These are phyloP conservation scores for Xylariaceae sp. DNA, from an alignment of 2,329 filamentous ascomycete genomes.

Conservation along the genomic window DNA sequence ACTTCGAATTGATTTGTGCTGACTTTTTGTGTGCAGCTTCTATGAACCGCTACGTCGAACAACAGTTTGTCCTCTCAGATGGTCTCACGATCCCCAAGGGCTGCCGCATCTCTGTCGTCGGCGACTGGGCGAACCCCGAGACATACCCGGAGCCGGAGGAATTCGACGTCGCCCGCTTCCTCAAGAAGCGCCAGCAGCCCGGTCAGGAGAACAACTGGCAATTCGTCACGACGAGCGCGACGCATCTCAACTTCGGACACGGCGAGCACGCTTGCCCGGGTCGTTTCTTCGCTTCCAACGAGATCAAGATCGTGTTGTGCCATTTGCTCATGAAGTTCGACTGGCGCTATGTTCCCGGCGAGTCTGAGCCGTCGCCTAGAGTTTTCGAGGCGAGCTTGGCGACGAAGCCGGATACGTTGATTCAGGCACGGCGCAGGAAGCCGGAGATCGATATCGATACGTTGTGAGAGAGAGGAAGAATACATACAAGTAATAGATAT, in stretches of 20 bases:
- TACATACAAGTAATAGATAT: no score
- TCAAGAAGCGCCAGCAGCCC: conserved; percentile 28
- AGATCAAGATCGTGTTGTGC: conserved; percentile 25
- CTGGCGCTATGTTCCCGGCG: conserved; percentile 29
- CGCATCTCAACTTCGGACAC: conserved; percentile 36
- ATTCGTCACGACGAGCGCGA: conserved; percentile 34
- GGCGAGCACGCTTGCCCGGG: conserved; percentile 37
- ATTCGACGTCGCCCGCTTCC: conserved; percentile 31
- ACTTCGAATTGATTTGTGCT: background rate
- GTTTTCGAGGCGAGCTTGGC: conserved; percentile 21
- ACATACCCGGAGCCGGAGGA: conserved; percentile 28
- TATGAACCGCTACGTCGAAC: conserved; percentile 32
- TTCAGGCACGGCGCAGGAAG: conserved; percentile 28
- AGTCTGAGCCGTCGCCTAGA: conserved; percentile 19
- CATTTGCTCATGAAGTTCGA: conserved; percentile 33
- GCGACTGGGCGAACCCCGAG: conserved; percentile 28
- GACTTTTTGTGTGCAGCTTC: conserved; percentile 19
- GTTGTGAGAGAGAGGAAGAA: conserved; percentile 7
- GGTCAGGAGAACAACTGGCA: conserved; percentile 34
- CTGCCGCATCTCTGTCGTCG: conserved; percentile 27
- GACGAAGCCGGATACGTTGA: conserved; percentile 21
- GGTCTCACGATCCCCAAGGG: conserved; percentile 28
- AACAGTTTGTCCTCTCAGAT: conserved; percentile 27
- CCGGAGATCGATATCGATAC: conserved; percentile 31
- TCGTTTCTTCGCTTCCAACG: conserved; percentile 24